Evolutionary conservation across 169 alveolate species (phyloP).

Genomic region (Eimeria zaria): DNA sequence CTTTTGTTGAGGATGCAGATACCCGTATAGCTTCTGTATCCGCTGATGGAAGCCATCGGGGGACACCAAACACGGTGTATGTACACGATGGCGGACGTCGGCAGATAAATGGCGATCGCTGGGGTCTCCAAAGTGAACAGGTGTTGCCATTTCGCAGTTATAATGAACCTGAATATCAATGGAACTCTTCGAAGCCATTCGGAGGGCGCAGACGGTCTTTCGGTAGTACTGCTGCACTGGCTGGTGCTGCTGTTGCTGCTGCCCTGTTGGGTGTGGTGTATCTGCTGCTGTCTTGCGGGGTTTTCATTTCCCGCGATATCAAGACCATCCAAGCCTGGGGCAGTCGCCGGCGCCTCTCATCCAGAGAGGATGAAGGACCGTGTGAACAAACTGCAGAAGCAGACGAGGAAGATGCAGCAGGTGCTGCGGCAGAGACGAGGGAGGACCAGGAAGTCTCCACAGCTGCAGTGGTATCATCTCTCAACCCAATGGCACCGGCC

Average conservation of each 20-base stretch:
- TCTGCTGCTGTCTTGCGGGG: background rate
- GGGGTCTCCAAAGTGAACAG: background rate
- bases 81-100: background rate
- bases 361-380: background rate
- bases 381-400: constrained; percentile 16
- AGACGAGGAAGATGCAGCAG: background rate
- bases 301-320: background rate
- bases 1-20: background rate
- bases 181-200: background rate
- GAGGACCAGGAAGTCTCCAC: background rate
- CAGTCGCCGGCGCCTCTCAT: background rate
- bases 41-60: background rate
- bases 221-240: background rate
- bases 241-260: background rate
- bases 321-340: background rate
- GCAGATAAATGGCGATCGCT: background rate
- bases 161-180: background rate
- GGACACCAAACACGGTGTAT: background rate
- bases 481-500: background rate
- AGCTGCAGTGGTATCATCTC: background rate
- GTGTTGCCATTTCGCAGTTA: background rate
- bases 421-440: background rate
- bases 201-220: background rate
- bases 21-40: background rate
- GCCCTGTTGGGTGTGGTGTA: background rate